These are phyloP conservation scores for Phialophora verrucosa DNA, from an alignment of 2,329 filamentous ascomycete species.

Conservation along the genomic window DNA sequence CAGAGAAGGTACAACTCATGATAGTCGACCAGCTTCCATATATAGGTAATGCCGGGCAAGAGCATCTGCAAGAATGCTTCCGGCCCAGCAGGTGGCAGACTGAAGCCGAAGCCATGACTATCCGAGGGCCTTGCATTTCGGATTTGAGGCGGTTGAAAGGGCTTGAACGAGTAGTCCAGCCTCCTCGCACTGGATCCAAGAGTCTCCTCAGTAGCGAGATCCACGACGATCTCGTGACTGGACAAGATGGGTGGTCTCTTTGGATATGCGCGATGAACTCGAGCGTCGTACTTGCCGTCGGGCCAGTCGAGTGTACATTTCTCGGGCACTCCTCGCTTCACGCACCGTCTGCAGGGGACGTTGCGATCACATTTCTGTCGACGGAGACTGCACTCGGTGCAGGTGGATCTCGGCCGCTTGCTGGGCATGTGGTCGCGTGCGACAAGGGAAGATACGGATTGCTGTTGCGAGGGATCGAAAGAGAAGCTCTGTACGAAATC, in stretches of 20 bases:
- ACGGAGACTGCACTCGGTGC: conserved; percentile 25
- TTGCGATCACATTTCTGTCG: conserved; percentile 27
- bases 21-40: conserved; percentile 36
- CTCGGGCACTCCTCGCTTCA: conserved; percentile 26
- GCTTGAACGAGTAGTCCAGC: conserved; percentile 23
- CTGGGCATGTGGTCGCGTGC: conserved; percentile 3
- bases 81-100: conserved; percentile 21
- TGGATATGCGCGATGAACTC: conserved; percentile 23
- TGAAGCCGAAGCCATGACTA: conserved; percentile 12
- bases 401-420: conserved; percentile 16
- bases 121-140: neutral
- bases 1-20: conserved; percentile 35
- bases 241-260: neutral
- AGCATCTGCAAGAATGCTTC: conserved; percentile 34
- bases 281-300: conserved; percentile 13
- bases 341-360: conserved; percentile 22
- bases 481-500: neutral
- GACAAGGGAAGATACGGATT: neutral
- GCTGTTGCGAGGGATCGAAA: neutral
- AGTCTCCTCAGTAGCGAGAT: neutral
- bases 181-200: conserved; percentile 10
- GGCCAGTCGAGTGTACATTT: conserved; percentile 19
- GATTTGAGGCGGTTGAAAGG: conserved; percentile 10
- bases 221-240: neutral
- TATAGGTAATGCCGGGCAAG: conserved; percentile 30